These are phyloP conservation scores for Daldinia bambusicola DNA, from an alignment of 495 filamentous ascomycete species.

Conservation along the genomic window DNA sequence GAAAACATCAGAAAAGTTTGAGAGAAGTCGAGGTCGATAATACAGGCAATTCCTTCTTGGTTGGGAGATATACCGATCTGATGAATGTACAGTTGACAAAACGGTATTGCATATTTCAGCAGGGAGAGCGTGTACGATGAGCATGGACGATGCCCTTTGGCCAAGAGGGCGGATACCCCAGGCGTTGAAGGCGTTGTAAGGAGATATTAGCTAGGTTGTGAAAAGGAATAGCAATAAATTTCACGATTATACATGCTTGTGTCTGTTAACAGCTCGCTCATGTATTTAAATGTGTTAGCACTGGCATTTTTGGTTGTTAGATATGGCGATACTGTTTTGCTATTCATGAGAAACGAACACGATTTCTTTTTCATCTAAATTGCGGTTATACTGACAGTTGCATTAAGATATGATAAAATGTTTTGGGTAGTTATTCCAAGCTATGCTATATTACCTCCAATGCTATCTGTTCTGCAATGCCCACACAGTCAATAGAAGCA, in stretches of 20 bases:
- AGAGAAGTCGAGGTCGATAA: not conserved
- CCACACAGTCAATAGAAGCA: not conserved
- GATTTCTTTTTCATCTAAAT: too few species aligned
- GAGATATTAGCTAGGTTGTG: not conserved
- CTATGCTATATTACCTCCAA: constrained; percentile 19
- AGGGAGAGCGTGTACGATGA: constrained; percentile 19
- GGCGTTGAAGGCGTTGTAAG: constrained; percentile 35
- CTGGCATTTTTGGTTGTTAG: not conserved
- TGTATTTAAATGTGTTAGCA: not conserved
- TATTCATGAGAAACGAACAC: too few species aligned
- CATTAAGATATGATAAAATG: not conserved
- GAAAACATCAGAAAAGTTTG: not conserved
- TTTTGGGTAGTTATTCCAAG: constrained; percentile 4
- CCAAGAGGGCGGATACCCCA: constrained; percentile 38
- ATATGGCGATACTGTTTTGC: not conserved
- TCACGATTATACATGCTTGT: not conserved
- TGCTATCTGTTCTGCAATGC: constrained; percentile 7
- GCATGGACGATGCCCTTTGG: constrained; percentile 30
- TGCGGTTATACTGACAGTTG: too few species aligned
- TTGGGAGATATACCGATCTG: not conserved
- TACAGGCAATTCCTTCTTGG: constrained; percentile 1
- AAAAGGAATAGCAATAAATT: not conserved
- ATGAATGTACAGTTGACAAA: constrained; percentile 9
- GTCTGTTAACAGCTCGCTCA: not conserved
- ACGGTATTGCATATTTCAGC: constrained; percentile 4